Evolutionary conservation across 2,329 filamentous ascomycete species (phyloP).

Genomic region (Calonectria henricotiae): DNA sequence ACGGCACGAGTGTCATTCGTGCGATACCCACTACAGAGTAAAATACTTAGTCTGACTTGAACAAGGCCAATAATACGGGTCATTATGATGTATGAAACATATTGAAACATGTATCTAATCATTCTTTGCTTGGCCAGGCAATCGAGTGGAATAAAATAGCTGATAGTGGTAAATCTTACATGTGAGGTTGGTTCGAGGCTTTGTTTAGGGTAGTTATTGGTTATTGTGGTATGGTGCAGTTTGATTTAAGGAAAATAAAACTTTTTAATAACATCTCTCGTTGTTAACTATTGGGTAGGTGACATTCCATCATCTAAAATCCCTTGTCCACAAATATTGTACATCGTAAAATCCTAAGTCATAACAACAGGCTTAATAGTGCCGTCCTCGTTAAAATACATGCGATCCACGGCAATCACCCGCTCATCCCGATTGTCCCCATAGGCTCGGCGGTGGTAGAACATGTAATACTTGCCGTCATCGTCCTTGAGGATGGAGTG

Average conservation of each 20-base stretch:
- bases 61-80: no score
- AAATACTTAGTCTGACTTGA: no score
- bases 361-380: slow-evolving; percentile 19
- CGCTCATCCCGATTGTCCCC: slow-evolving; percentile 3
- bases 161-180: no score
- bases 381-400: slow-evolving; percentile 15
- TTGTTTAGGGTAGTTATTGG: no score
- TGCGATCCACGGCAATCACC: slow-evolving; percentile 4
- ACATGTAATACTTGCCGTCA: slow-evolving; percentile 16
- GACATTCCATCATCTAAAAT: neutral
- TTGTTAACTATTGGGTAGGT: neutral
- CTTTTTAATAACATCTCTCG: neutral
- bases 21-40: no score
- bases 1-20: no score
- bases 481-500: slow-evolving; percentile 11
- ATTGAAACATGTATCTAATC: no score
- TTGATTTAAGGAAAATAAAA: neutral
- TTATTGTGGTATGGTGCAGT: no score
- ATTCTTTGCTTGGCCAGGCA: no score
- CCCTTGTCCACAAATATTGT: neutral
- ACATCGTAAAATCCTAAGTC: neutral
- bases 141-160: no score
- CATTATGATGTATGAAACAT: no score
- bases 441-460: slow-evolving; percentile 7
- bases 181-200: no score